A percentile compares a stretch with the other conserved stretches of the same genome.
Conservation (phyloP, 805 yeast species). For the Ogataea zsoltii region DNA sequence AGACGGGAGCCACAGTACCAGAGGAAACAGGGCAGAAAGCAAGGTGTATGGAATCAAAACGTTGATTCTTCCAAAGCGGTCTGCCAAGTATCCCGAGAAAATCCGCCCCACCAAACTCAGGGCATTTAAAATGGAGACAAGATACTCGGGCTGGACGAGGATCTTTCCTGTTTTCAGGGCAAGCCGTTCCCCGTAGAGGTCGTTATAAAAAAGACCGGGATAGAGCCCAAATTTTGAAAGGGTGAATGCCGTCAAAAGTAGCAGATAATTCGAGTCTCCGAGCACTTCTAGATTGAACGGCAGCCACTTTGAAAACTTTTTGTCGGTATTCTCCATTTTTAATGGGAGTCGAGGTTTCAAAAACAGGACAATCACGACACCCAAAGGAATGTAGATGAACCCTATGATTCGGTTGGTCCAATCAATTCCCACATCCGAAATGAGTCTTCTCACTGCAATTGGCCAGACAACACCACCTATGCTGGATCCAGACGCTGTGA, state of each 20-base stretch:
- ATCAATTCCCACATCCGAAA: constrained; percentile 36
- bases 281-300: constrained; percentile 37
- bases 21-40: constrained; percentile 37
- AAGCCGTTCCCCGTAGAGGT: constrained; percentile 54
- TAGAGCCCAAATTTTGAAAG: constrained; percentile 31
- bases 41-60: constrained; percentile 34
- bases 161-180: constrained; percentile 52
- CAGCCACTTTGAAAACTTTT: constrained; percentile 35
- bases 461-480: constrained; percentile 50
- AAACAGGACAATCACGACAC: constrained; percentile 13
- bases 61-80: constrained; percentile 43
- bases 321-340: constrained; percentile 19
- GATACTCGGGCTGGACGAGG: constrained; percentile 39
- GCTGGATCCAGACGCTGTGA: constrained; percentile 49
- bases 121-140: constrained; percentile 35
- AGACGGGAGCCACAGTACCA: constrained; percentile 53
- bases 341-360: constrained; percentile 28
- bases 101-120: constrained; percentile 30
- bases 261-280: constrained; percentile 36
- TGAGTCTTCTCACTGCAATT: constrained; percentile 45
- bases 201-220: constrained; percentile 58
- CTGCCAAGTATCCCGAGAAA: constrained; percentile 48
- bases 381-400: constrained; percentile 35
- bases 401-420: constrained; percentile 37
- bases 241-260: constrained; percentile 27